Conservation (phyloP, 805 yeast genomes). For the Candida taoyuanica region DNA sequence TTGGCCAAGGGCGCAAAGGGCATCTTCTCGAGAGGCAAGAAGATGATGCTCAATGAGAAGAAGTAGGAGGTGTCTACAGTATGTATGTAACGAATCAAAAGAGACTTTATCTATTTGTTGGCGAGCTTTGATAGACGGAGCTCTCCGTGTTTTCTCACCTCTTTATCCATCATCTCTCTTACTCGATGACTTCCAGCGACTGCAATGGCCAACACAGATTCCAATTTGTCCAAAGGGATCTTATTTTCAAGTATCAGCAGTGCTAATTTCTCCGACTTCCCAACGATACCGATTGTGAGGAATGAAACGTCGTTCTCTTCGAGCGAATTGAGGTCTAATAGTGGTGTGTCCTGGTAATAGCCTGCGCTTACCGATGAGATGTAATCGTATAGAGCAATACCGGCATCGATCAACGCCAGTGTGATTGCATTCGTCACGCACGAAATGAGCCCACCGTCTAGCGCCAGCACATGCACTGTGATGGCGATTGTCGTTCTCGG, state of each 20-base stretch:
- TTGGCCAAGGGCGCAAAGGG: constrained; percentile 54
- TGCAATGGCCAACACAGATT: constrained; percentile 71
- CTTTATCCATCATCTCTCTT: constrained; percentile 80
- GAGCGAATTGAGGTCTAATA: constrained; percentile 74
- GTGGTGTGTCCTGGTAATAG: constrained; percentile 66
- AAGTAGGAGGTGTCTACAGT: neutral
- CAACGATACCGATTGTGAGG: constrained; percentile 80
- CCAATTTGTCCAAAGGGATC: constrained; percentile 77
- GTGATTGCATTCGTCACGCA: constrained; percentile 82
- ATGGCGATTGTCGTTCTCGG: constrained; percentile 82
- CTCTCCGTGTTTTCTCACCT: constrained; percentile 72
- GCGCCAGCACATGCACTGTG: constrained; percentile 70
- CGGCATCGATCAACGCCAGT: constrained; percentile 89
- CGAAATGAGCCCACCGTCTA: constrained; percentile 86
- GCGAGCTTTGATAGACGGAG: constrained; percentile 45
- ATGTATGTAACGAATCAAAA: too few relatives aligned
- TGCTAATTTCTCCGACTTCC: constrained; percentile 74
- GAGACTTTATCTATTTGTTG: constrained; percentile 19
- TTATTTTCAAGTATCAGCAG: constrained; percentile 76
- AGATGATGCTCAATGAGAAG: constrained; percentile 35
- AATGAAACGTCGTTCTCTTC: constrained; percentile 84
- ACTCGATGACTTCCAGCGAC: constrained; percentile 83
- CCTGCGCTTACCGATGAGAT: constrained; percentile 81
- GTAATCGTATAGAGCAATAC: constrained; percentile 89
- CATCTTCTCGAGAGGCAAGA: constrained; percentile 52